Conservation (phyloP, 2,329 filamentous ascomycete genomes). For the Alternaria infectoria region DNA sequence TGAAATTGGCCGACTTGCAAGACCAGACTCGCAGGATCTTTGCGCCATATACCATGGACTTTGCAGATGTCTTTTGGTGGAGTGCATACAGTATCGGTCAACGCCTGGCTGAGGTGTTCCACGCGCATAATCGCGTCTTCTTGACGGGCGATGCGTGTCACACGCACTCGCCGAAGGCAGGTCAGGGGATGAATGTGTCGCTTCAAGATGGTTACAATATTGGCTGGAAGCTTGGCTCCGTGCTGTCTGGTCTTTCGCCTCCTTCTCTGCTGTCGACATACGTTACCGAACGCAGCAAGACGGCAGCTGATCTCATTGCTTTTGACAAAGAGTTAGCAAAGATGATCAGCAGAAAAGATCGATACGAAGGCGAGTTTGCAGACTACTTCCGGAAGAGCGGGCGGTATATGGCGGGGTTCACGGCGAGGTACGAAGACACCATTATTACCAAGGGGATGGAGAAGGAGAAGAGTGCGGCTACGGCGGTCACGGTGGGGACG, state of each 20-base stretch:
- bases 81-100: conserved; percentile 75
- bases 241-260: conserved; percentile 58
- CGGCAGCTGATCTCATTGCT: conserved; percentile 61
- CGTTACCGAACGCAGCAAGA: conserved; percentile 61
- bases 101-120: conserved; percentile 73
- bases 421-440: conserved; percentile 61
- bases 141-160: conserved; percentile 72
- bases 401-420: conserved; percentile 66
- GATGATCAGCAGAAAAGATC: conserved; percentile 58
- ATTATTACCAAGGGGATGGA: conserved; percentile 49
- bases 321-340: conserved; percentile 63
- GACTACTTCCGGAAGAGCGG: conserved; percentile 65
- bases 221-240: conserved; percentile 61
- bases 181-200: conserved; percentile 68
- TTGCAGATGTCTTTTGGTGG: conserved; percentile 71
- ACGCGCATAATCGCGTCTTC: conserved; percentile 69
- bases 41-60: conserved; percentile 60
- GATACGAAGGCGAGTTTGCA: conserved; percentile 58
- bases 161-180: conserved; percentile 74
- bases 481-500: conserved; percentile 54
- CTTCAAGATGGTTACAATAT: conserved; percentile 67
- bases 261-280: conserved; percentile 65
- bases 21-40: conserved; percentile 60
- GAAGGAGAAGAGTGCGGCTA: conserved; percentile 47
- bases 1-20: conserved; percentile 62